These are phyloP conservation scores for Vitis hybrid DNA, from an alignment of 177 flowering plant species.

Conservation along the genomic window DNA sequence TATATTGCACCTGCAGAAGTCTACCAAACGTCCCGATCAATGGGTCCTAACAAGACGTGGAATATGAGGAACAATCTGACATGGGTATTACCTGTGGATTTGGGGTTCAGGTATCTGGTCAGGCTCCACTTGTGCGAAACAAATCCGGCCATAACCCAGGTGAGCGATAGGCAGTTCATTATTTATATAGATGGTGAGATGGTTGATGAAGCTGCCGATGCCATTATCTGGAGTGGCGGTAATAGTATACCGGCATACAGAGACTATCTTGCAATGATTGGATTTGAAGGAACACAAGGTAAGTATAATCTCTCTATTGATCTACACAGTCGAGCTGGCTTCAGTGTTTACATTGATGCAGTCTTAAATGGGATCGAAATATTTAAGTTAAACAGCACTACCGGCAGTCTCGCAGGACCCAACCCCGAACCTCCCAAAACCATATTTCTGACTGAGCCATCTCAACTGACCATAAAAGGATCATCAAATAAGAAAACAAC, in stretches of 20 bases:
- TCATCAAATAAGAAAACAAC: background rate
- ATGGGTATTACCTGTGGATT: conserved; percentile 20
- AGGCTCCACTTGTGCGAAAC: conserved; percentile 32
- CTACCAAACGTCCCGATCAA: conserved; percentile 12
- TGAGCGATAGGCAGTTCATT: conserved; percentile 5
- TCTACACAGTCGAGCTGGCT: conserved; percentile 9
- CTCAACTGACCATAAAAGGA: background rate
- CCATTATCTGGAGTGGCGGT: conserved; percentile 23
- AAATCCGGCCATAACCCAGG: background rate
- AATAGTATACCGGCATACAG: conserved; percentile 16
- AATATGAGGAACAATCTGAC: conserved; percentile 19
- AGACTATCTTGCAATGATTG: conserved; percentile 19
- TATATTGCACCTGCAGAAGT: conserved; percentile 24
- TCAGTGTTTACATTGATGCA: conserved; percentile 8
- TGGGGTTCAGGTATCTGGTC: conserved; percentile 23
- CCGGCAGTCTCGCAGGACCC: conserved; percentile 24
- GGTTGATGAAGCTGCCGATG: conserved; percentile 14
- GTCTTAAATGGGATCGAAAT: conserved; percentile 36
- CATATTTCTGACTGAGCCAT: background rate
- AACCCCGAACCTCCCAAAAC: conserved; percentile 13
- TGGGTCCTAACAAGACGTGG: background rate
- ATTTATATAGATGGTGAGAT: conserved; percentile 19
- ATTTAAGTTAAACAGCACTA: conserved; percentile 23
- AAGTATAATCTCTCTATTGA: conserved; percentile 16
- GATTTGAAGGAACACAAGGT: background rate